These are phyloP conservation scores for Taphrina flavorubra DNA, from an alignment of 1,139 yeast genomes.

Conservation along the genomic window DNA sequence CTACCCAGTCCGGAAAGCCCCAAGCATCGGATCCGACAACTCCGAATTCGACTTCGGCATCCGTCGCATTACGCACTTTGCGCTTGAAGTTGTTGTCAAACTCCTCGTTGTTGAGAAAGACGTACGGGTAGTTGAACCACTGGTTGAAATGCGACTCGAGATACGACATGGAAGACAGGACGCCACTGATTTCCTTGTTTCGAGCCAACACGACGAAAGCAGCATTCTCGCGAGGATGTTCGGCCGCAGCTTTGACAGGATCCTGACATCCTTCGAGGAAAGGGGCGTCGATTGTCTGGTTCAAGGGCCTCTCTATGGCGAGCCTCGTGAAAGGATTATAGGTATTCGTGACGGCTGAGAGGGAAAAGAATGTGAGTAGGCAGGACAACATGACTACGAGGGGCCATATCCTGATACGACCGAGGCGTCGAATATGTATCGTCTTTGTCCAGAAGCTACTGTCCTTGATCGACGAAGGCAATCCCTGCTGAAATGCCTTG, in stretches of 20 bases:
- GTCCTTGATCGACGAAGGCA: constrained; percentile 24
- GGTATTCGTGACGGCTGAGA: not conserved
- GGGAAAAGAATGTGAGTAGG: constrained; percentile 13
- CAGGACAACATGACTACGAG: constrained; percentile 10
- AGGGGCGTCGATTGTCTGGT: constrained; percentile 29
- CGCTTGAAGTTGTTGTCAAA: constrained; percentile 68
- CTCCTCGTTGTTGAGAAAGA: constrained; percentile 77
- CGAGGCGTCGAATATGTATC: constrained; percentile 24
- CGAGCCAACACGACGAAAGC: constrained; percentile 83
- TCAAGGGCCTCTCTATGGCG: constrained; percentile 24
- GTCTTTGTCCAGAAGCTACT: constrained; percentile 28
- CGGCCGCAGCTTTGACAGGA: constrained; percentile 38
- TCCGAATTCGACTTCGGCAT: constrained; percentile 70
- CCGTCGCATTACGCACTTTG: constrained; percentile 59
- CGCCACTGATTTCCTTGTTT: constrained; percentile 73
- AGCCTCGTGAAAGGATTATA: constrained; percentile 1
- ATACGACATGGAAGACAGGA: constrained; percentile 68
- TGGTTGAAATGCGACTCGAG: constrained; percentile 86
- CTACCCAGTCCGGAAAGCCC: constrained; percentile 59
- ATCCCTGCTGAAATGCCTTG: constrained; percentile 37
- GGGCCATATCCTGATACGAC: constrained; percentile 35
- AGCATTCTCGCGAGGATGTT: constrained; percentile 64
- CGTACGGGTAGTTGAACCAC: constrained; percentile 90
- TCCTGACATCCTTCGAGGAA: constrained; percentile 41
- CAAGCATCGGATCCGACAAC: constrained; percentile 60